Evolutionary conservation across 2,329 filamentous ascomycete species (phyloP).

Genomic region (Oidium heveae): DNA sequence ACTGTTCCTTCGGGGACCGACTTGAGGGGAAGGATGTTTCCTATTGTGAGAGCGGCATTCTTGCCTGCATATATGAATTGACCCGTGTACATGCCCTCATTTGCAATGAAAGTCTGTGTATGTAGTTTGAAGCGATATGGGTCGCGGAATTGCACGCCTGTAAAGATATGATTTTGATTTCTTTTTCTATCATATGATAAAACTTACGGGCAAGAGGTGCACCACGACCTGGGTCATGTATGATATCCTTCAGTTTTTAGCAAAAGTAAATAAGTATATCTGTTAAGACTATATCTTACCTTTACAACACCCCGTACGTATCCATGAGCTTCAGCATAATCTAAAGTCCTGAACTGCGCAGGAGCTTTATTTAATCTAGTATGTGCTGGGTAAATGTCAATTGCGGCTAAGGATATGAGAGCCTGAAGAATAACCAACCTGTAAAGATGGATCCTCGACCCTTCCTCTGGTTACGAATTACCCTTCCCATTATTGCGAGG

Average conservation of each 20-base stretch:
- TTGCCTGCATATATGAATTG: constrained; percentile 99
- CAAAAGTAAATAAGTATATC: constrained; percentile 24
- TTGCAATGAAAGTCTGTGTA: constrained; percentile 99
- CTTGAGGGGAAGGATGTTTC: constrained; percentile 86
- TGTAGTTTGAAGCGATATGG: constrained; percentile 95
- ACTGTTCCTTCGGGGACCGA: constrained; percentile 98
- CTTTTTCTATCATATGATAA: neutral
- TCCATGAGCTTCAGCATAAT: constrained; percentile 90
- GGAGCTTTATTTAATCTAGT: constrained; percentile 87
- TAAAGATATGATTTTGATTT: neutral
- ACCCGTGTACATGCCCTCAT: constrained; percentile 99
- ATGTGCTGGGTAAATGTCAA: constrained; percentile 24
- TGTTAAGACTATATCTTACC: neutral
- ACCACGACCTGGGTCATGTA: constrained; percentile 92
- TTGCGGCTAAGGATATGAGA: too few relatives aligned
- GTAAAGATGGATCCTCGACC: constrained; percentile 54
- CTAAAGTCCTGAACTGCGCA: constrained; percentile 89
- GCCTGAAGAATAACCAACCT: neutral
- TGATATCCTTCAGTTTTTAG: constrained; percentile 50
- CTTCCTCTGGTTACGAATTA: constrained; percentile 57
- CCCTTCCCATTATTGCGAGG: constrained; percentile 17
- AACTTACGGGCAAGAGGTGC: constrained; percentile 82
- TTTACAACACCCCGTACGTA: constrained; percentile 94
- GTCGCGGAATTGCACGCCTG: constrained; percentile 53
- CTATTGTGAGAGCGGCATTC: constrained; percentile 88